These are phyloP conservation scores for Thalassiosira pacifica DNA, from an alignment of 352 stramenopile species.

Conservation along the genomic window DNA sequence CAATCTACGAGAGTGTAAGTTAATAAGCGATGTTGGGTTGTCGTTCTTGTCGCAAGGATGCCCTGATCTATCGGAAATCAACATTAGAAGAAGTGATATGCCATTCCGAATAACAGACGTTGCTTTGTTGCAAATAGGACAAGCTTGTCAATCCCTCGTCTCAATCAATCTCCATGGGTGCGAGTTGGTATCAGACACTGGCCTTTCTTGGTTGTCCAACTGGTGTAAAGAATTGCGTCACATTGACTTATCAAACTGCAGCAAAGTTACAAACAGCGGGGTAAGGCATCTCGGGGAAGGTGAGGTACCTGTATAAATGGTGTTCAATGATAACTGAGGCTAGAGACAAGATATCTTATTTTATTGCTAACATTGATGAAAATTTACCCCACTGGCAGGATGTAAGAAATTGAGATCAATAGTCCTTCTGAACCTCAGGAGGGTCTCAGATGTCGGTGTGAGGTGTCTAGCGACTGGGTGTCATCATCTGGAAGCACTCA, in stretches of 20 bases:
- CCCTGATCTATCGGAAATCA: slow-evolving; percentile 85
- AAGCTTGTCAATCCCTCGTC: slow-evolving; percentile 61
- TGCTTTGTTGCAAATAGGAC: slow-evolving; percentile 87
- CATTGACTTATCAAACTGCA: slow-evolving; percentile 89
- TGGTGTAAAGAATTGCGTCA: slow-evolving; percentile 89
- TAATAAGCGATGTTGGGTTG: slow-evolving; percentile 91
- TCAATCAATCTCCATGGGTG: slow-evolving; percentile 90
- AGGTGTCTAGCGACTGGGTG: slow-evolving; percentile 75
- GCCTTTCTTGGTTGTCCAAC: slow-evolving; percentile 91
- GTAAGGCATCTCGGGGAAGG: slow-evolving; percentile 90
- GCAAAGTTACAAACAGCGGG: slow-evolving; percentile 91
- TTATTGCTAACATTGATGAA: background rate
- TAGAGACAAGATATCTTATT: too few relatives aligned
- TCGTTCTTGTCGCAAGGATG: slow-evolving; percentile 88
- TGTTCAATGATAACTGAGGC: too few relatives aligned
- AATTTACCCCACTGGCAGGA: too few relatives aligned
- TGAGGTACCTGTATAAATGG: too few relatives aligned
- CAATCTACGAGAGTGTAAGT: slow-evolving; percentile 88
- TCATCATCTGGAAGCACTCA: slow-evolving; percentile 67
- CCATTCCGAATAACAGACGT: slow-evolving; percentile 93
- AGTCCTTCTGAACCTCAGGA: slow-evolving; percentile 82
- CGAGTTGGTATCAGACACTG: slow-evolving; percentile 92
- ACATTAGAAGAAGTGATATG: slow-evolving; percentile 90
- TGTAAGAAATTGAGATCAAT: slow-evolving; percentile 88
- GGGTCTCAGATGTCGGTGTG: slow-evolving; percentile 84